phyloP scores from a whole-genome alignment of 2,329 filamentous ascomycete species.

The Colletotrichum tabaci region DNA sequence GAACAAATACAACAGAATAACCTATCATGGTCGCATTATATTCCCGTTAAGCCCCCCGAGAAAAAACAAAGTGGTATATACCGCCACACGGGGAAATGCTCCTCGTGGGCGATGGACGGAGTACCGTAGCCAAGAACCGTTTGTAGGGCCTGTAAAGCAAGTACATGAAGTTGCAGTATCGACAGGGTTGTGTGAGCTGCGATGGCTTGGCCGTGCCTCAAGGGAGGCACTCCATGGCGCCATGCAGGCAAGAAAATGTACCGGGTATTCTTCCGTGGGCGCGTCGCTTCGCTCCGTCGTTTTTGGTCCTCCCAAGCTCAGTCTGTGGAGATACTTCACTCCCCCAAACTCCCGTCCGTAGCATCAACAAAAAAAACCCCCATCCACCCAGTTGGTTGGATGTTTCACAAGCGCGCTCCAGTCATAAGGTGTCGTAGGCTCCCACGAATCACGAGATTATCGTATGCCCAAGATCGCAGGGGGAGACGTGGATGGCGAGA shows the following conservation, averaged over 20 bases:
- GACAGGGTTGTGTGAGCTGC: slow-evolving; percentile 49
- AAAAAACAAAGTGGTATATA: slow-evolving; percentile 40
- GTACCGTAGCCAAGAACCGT: slow-evolving; percentile 45
- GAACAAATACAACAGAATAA: slow-evolving; percentile 31
- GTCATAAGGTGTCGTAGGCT: slow-evolving; percentile 56
- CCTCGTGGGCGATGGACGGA: slow-evolving; percentile 44
- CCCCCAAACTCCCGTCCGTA: slow-evolving; percentile 42
- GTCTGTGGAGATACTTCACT: slow-evolving; percentile 39
- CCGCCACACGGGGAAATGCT: slow-evolving; percentile 45
- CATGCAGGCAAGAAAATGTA: slow-evolving; percentile 51
- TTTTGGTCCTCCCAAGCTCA: slow-evolving; percentile 48
- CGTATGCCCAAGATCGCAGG: slow-evolving; percentile 59
- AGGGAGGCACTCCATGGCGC: slow-evolving; percentile 53
- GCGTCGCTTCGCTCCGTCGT: slow-evolving; percentile 51
- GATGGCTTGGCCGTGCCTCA: slow-evolving; percentile 48
- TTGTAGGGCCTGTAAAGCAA: slow-evolving; percentile 52
- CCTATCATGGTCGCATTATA: slow-evolving; percentile 46
- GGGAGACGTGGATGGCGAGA: slow-evolving; percentile 53
- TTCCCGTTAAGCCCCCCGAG: slow-evolving; percentile 28
- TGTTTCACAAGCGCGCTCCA: slow-evolving; percentile 52
- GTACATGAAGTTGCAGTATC: slow-evolving; percentile 58
- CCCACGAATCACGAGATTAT: slow-evolving; percentile 58
- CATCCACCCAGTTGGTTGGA: slow-evolving; percentile 50
- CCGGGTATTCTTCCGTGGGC: slow-evolving; percentile 47
- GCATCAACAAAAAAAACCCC: slow-evolving; percentile 29